Base-by-base conservation (phyloP, 352 stramenopile species). In the Hyaloperonospora brassicae region DNA sequence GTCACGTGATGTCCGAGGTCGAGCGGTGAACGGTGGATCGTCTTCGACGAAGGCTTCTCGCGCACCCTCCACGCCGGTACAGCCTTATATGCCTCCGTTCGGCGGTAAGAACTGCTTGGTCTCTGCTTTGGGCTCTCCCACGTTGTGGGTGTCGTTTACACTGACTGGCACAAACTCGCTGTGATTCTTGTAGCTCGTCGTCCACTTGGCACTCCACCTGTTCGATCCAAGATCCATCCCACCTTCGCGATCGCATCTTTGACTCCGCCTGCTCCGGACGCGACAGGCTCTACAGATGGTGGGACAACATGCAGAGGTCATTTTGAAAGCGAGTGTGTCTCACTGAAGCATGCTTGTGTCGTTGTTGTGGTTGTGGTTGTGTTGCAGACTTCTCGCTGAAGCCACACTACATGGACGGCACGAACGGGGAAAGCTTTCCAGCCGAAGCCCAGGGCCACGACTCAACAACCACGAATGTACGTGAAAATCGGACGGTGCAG, bases 201-300 rank as follows among this genome's bases (percentile, higher is more conserved):
- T 39, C 58, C 64, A 41, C 52, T 78, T 58, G 70, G 71, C n/a
- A 70, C 61, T 23, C 59, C 70, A 36, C 74, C 72, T 53, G 43
- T 65, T 47, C 72, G 72, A 52, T 79, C 72, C 25, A 64, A 68
- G 27, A 76, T 85, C 42, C 79, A 85, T 55, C 68, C 58, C 61
- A 77, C 43, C 31, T 81, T 75, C 48, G 66, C 63, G 44, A 63
- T 58, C 11, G 61, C 66, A 45, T 66, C 61, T 47, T 50, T 69
- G n/a, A 11, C 59, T 45, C 47, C 56, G 17, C 36, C 49, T 11
- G 25, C 50, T 7, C 52, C 55, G 22, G 70, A 70, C 17, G 43
- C 54, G 46, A 55, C 46, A 51, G 57, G 57, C 17, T 76, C 64
- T 22, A 64, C 70, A 5, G 69, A 78, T 59, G 73, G 73, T 84